Evolutionary conservation across 1,139 yeast genomes (phyloP).

Genomic region (Pichia sp.): DNA sequence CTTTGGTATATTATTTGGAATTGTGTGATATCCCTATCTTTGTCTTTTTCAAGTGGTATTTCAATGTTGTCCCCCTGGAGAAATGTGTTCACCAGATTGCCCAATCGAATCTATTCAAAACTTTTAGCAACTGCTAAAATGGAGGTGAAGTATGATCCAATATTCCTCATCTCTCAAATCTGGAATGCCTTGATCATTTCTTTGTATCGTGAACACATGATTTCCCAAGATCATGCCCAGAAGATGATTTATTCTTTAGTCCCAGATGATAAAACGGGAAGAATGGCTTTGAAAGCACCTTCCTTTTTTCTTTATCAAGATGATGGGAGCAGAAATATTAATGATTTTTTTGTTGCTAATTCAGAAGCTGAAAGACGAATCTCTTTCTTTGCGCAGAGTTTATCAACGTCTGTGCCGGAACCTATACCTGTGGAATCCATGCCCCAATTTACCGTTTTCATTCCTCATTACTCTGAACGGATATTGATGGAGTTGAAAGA

Average conservation of each 20-base stretch:
- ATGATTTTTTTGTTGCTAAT: conserved; percentile 41
- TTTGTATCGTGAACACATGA: conserved; percentile 67
- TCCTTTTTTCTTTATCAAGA: conserved; percentile 69
- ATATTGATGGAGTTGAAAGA: conserved; percentile 59
- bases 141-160: conserved; percentile 41
- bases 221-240: conserved; percentile 66
- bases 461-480: conserved; percentile 83
- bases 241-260: conserved; percentile 48
- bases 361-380: conserved; percentile 77
- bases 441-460: conserved; percentile 75
- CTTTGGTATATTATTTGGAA: conserved; percentile 84
- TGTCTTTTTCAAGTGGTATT: conserved; percentile 67
- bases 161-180: conserved; percentile 51
- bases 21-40: conserved; percentile 59
- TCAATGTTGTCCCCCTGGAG: conserved; percentile 87
- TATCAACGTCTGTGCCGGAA: conserved; percentile 70
- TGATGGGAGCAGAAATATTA: conserved; percentile 36
- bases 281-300: conserved; percentile 45
- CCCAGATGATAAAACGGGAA: conserved; percentile 31
- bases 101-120: conserved; percentile 64
- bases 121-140: conserved; percentile 44
- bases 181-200: conserved; percentile 78
- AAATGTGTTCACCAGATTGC: conserved; percentile 65
- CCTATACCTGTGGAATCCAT: conserved; percentile 64
- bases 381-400: conserved; percentile 81